Evolutionary conservation across 176 grass and related monocot genomes (phyloP), one percentile per base, ranked within the genome.

Genomic region (Aegilops bicornis): DNA sequence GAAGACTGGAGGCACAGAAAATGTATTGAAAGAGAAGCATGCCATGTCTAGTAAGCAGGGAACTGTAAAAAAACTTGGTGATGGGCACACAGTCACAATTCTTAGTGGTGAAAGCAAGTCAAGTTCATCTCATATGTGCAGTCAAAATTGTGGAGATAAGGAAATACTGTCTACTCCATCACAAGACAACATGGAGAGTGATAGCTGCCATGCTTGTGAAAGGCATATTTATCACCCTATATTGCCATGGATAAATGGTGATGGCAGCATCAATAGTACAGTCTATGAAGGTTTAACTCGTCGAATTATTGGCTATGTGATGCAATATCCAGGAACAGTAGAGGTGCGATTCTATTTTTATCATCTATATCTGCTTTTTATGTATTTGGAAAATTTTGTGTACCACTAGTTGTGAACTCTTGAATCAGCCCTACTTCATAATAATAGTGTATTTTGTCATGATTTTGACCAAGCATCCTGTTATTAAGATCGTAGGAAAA

Each of bases 191-290:
- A 80, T 20, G 32, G 85, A 82, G 50, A 67, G 32, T 52, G 87
- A 86, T 77, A 86, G 42, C 20, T 67, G 40, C 83, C 59, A 83
- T 84, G 74, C 42, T 83, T 81, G 75, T 69, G 79, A 59, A 58
- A 75, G 31, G 54, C 87, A 79, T 77, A 40, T 87, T 29, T 94
- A 89, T 77, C 80, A 88, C 24, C 93, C 91, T 76, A 98, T 98
- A 83, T 88, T 95, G 25, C 93, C 96, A 88, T 98, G 96, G 93
- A 89, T 98, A 84, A 98, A 98, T 89, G 96, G 86, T 83, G 96
- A 98, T 87, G 96, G 96, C 69, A 95, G 88, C 36, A 89, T 75
- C 63, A 98, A 98, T 78, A 92, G 60, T 76, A 89, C 85, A 11
- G 59, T 94, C 19, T 94, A 94, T 33, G 90, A 98, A 86, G 93